phyloP scores from a whole-genome alignment of 768 basidiomycete genomes.

The Russula foetens region DNA sequence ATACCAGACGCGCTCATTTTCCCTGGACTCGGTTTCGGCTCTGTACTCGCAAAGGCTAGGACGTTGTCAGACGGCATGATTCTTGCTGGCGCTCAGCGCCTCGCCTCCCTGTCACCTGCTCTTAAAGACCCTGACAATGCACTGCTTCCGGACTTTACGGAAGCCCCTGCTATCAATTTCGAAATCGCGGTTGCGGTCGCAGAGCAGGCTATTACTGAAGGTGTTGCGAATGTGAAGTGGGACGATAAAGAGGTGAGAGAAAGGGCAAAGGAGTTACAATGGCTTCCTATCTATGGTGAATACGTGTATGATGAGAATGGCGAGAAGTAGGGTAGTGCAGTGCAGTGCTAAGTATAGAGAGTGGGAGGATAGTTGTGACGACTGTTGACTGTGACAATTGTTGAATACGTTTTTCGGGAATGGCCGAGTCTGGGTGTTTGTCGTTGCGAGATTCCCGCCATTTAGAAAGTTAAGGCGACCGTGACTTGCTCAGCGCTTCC shows the following conservation, averaged over 20 bases:
- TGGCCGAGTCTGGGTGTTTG: neutral
- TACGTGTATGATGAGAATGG: constrained; percentile 59
- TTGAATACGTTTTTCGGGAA: constrained; percentile 1
- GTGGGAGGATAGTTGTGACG: too few relatives aligned
- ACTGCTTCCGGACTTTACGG: constrained; percentile 68
- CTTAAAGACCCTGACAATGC: constrained; percentile 60
- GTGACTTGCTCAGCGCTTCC: neutral
- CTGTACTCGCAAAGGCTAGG: constrained; percentile 58
- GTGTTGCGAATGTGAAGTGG: constrained; percentile 53
- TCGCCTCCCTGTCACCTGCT: constrained; percentile 72
- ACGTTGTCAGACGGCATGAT: constrained; percentile 81
- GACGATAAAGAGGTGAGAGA: constrained; percentile 46
- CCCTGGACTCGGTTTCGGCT: constrained; percentile 78
- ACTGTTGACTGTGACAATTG: neutral
- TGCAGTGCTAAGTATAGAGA: too few relatives aligned
- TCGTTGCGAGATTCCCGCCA: neutral
- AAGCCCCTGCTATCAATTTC: constrained; percentile 66
- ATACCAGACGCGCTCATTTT: constrained; percentile 64
- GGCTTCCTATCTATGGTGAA: constrained; percentile 58
- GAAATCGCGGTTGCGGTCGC: constrained; percentile 80
- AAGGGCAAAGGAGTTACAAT: constrained; percentile 42
- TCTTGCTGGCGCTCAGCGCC: constrained; percentile 65
- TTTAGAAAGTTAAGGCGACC: too few relatives aligned
- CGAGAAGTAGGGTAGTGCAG: constrained; percentile 22
- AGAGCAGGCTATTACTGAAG: constrained; percentile 69